Conservation (phyloP, 176 grass and related monocot genomes). For the Hsuehochloa calcarea region DNA sequence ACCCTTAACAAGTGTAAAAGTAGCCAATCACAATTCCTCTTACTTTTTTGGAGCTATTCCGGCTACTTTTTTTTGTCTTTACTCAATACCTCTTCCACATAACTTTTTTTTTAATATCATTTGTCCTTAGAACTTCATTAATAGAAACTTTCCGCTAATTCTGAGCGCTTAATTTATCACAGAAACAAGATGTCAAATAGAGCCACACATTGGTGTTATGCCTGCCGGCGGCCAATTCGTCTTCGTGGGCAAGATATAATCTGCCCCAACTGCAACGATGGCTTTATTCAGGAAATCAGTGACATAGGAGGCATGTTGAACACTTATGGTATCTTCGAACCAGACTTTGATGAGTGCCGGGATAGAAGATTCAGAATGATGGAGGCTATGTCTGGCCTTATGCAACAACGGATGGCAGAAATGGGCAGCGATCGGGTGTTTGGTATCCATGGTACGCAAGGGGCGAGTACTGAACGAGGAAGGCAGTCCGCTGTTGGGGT, state of each 20-base stretch:
- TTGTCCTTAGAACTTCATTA: conserved; percentile 1
- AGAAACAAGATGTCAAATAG: conserved; percentile 67
- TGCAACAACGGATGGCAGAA: conserved; percentile 50
- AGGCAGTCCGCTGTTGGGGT: conserved; percentile 15
- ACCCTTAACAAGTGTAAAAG: not conserved
- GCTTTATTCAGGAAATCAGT: conserved; percentile 86
- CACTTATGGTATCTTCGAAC: conserved; percentile 48
- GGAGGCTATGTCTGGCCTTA: conserved; percentile 68
- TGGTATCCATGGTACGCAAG: conserved; percentile 36
- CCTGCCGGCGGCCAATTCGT: conserved; percentile 56
- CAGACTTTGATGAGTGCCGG: conserved; percentile 25
- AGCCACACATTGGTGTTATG: conserved; percentile 98
- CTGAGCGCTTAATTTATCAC: conserved; percentile 1
- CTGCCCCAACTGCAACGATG: conserved; percentile 83
- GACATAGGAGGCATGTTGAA: conserved; percentile 57
- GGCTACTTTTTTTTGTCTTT: not conserved
- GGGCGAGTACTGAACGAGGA: conserved; percentile 7
- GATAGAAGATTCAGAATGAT: conserved; percentile 61
- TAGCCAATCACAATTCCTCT: not conserved
- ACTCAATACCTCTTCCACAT: not conserved
- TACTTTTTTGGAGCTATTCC: not conserved
- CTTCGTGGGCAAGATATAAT: conserved; percentile 42
- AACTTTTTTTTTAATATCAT: not conserved
- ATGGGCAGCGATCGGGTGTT: conserved; percentile 35
- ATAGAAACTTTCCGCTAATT: conserved; percentile 14